phyloP scores from a whole-genome alignment of 495 filamentous ascomycete species.

The Acidomyces sp. region DNA sequence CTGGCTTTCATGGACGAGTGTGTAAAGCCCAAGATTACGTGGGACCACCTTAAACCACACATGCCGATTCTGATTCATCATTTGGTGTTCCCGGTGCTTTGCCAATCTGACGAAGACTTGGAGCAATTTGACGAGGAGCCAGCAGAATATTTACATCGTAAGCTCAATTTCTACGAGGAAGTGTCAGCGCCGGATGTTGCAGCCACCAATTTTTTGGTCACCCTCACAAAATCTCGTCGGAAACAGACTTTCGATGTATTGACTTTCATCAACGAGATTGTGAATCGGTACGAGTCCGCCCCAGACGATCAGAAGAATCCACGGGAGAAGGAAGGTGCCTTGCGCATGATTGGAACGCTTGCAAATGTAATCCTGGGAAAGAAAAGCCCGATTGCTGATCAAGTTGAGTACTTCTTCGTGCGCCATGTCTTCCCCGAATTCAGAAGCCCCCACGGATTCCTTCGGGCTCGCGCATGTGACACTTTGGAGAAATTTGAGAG shows the following conservation, averaged over 20 bases:
- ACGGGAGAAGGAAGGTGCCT: slow-evolving; percentile 86
- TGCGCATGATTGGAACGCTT: slow-evolving; percentile 94
- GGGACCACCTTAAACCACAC: slow-evolving; percentile 85
- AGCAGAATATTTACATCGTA: slow-evolving; percentile 89
- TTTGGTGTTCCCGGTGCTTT: slow-evolving; percentile 87
- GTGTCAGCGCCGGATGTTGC: slow-evolving; percentile 91
- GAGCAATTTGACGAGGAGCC: slow-evolving; percentile 90
- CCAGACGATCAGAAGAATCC: slow-evolving; percentile 80
- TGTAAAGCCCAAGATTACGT: slow-evolving; percentile 93
- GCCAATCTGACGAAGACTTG: slow-evolving; percentile 82
- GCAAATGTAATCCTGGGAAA: slow-evolving; percentile 89
- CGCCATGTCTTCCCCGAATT: slow-evolving; percentile 98
- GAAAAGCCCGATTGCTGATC: slow-evolving; percentile 92
- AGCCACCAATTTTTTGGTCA: slow-evolving; percentile 90
- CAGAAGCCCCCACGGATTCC: slow-evolving; percentile 80
- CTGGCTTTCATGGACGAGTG: slow-evolving; percentile 92
- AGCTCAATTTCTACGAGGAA: slow-evolving; percentile 96
- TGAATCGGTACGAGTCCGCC: slow-evolving; percentile 76
- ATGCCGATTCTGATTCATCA: slow-evolving; percentile 83
- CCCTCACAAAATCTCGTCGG: slow-evolving; percentile 83
- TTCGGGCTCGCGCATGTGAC: slow-evolving; percentile 89
- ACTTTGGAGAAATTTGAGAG: slow-evolving; percentile 95
- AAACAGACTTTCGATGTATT: slow-evolving; percentile 92
- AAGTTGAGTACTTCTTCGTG: slow-evolving; percentile 98
- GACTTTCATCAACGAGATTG: slow-evolving; percentile 82